Evolutionary conservation across 2,329 filamentous ascomycete species (phyloP).

Genomic region (Cordyceps militaris): DNA sequence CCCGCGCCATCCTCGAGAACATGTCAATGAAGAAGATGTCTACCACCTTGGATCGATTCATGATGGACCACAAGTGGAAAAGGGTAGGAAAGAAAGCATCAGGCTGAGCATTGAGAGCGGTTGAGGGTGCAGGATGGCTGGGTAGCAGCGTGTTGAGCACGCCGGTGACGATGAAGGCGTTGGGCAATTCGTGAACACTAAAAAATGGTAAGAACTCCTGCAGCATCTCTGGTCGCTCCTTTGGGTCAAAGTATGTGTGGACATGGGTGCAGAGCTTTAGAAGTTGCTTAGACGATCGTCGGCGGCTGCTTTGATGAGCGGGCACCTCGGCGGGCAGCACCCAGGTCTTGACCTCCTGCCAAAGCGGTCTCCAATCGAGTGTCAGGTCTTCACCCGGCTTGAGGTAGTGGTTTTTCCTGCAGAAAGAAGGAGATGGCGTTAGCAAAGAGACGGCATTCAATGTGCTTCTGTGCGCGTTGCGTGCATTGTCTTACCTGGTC

Average conservation of each 20-base stretch:
- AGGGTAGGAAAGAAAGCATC: constrained; percentile 86
- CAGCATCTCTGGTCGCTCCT: constrained; percentile 73
- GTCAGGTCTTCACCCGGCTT: constrained; percentile 83
- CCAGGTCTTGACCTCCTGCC: constrained; percentile 85
- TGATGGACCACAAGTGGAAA: constrained; percentile 93
- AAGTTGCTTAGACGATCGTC: constrained; percentile 56
- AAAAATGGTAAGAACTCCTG: constrained; percentile 81
- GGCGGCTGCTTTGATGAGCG: constrained; percentile 48
- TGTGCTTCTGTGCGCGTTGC: background rate
- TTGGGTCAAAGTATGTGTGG: constrained; percentile 87
- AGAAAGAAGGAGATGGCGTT: constrained; percentile 6
- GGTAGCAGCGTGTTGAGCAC: constrained; percentile 82
- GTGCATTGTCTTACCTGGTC: constrained; percentile 65
- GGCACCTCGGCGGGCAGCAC: constrained; percentile 81
- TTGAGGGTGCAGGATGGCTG: constrained; percentile 67
- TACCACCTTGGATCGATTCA: constrained; percentile 80
- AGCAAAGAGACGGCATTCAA: background rate
- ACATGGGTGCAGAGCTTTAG: constrained; percentile 86
- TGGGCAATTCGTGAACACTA: constrained; percentile 85
- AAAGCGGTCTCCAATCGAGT: constrained; percentile 89
- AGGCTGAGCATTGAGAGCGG: constrained; percentile 70
- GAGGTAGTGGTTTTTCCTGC: constrained; percentile 83
- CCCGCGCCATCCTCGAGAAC: constrained; percentile 77
- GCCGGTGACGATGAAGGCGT: constrained; percentile 87
- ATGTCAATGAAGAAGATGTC: constrained; percentile 87